Evolutionary conservation across 2,329 filamentous ascomycete species (phyloP), one percentile per base, ranked within the genome.

Genomic region (Fusarium multiceps): DNA sequence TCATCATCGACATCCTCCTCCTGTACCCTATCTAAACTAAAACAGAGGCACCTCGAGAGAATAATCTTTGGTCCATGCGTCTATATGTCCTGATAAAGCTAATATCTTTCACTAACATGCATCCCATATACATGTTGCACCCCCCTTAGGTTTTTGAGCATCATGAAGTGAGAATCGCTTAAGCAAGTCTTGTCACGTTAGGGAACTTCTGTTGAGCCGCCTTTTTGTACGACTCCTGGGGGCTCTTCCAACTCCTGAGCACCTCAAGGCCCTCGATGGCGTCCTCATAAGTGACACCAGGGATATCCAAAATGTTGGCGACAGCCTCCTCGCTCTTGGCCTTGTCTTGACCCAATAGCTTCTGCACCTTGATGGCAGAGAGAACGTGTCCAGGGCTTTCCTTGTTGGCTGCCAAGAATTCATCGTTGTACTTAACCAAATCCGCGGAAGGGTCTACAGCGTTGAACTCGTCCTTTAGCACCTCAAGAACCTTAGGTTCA

Each of bases 381-480:
- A 92, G 86, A 6, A 90, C 82, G 75, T 93, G 89, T 18, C 82
- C 69, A 8, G 88, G 82, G 77, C 89, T 92, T 59, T 85, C 78
- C 71, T 88, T 87, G 81, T 95, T 86, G 71, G 86, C 84, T 43
- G 85, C 78, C 20, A 89, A 79, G 78, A 89, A 95, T 23, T 88
- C 85, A 41, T 90, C 83, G 78, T 94, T 95, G 81, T 86, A 87
- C 70, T 88, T 83, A 49, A 85, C 82, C 45, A 93, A 83, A 53
- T 90, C 85, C 21, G 84, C 80, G 30, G 87, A 86, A 12, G 87
- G 81, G 9, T 90, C 84, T 25, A 91, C 80, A 11, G 85, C 82
- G 37, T 87, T 87, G 72, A 94, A 92, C 69, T 90, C 89, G 4
- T 87, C 81, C 64, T 90, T 89, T 71, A 97, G 82, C 48, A 93